Percentiles rank a stretch among this genome's conserved stretches.
These are phyloP conservation scores for Penicillium carneum DNA, from an alignment of 2,329 filamentous ascomycete genomes.

Conservation along the genomic window DNA sequence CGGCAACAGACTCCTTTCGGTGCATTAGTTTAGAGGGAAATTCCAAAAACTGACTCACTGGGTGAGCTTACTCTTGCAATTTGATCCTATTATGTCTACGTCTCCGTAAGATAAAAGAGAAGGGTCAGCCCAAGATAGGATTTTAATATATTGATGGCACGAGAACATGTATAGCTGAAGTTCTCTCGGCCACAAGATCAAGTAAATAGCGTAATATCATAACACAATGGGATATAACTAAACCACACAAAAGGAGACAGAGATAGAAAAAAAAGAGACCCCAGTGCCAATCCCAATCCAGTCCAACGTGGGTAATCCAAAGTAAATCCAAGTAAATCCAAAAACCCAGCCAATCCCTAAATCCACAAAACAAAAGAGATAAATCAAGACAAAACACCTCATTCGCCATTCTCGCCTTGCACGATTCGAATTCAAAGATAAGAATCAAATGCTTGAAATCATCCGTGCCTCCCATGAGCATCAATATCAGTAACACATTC, in stretches of 20 bases:
- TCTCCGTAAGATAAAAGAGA: not conserved
- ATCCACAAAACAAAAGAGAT: not conserved
- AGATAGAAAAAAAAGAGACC: not conserved
- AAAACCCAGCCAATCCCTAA: slow-evolving; percentile 5
- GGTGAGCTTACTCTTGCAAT: not conserved
- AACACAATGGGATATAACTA: slow-evolving; percentile 40
- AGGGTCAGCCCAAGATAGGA: slow-evolving; percentile 12
- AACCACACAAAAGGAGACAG: slow-evolving; percentile 16
- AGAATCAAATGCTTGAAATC: not conserved
- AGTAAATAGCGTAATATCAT: slow-evolving; percentile 38
- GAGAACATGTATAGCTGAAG: slow-evolving; percentile 9
- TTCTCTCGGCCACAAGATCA: slow-evolving; percentile 3
- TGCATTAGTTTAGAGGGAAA: not conserved
- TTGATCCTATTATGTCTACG: not conserved
- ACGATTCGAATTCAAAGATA: slow-evolving; percentile 11
- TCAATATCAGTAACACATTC: slow-evolving; percentile 11
- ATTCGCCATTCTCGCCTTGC: slow-evolving; percentile 24
- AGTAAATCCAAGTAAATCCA: slow-evolving; percentile 1
- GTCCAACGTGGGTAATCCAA: slow-evolving; percentile 5
- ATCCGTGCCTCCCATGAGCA: not conserved
- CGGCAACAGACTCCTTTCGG: not conserved
- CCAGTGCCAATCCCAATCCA: slow-evolving; percentile 3
- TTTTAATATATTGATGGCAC: slow-evolving; percentile 19
- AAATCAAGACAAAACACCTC: slow-evolving; percentile 23
- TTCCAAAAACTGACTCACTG: not conserved